Base-by-base conservation (phyloP, 768 basidiomycete genomes). In the Lentinula sp. region DNA sequence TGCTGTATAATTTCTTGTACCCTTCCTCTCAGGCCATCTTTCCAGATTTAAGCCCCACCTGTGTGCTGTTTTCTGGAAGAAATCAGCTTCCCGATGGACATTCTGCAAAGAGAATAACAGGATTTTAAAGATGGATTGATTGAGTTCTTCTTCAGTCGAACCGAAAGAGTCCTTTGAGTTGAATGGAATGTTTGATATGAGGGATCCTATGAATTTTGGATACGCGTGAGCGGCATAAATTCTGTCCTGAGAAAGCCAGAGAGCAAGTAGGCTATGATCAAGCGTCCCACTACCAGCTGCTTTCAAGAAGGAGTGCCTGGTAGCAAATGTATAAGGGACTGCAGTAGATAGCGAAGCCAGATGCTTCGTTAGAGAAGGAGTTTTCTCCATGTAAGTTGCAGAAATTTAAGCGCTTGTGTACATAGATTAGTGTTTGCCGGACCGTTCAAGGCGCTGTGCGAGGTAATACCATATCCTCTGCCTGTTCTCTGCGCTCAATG, bases 211-310 rank as follows among this genome's bases (percentile, higher is more conserved):
- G 74, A 88, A 88, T 57, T 81, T 81, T 13, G 89, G 87, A 69
- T 90, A 91, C 1, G 86, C 89, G 59, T 86, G 84, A 1, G 83
- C 82, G 34, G 88, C 89, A 69, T 91, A 91, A 59, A 87, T 81
- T 54, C 84, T 80, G 69, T 91, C 89, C 65, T 91, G 89, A 13
- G 82, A 78, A 61, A 91, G 80, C 81, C 85, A 91, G 52, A 85
- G 73, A 1, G 79, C 76, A 15, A 91, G 80, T 28, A 78, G 75
- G 1, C 71, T 62, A 11, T 76, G 61, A 6, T 77, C 71, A 18
- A 91, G 77, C 3, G 76, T 75, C 13, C 82, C 78, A 2, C 77
- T 68, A 3, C 85, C 84, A 0, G 87, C 86, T 16, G 79, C 71
- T 2, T 67, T 65, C n/a, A 92, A 80, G 71, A 91, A 91, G 0